Evolutionary conservation across 2,329 filamentous ascomycete genomes (phyloP).

Genomic region (Cladosporium colombiae): DNA sequence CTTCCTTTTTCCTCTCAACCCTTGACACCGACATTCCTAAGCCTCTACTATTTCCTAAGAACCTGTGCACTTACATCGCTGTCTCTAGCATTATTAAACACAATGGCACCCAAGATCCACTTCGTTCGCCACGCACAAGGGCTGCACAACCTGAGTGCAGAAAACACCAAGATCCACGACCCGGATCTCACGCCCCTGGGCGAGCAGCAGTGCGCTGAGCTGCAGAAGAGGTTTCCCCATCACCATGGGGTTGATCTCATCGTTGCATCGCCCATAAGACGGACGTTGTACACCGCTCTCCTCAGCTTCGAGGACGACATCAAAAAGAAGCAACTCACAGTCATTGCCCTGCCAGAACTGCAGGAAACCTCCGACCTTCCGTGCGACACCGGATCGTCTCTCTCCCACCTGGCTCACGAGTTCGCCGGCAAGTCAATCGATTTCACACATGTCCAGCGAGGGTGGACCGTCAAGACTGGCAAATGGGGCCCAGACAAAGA

Average conservation of each 20-base stretch:
- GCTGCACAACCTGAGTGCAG: slow-evolving; percentile 73
- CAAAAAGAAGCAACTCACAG: slow-evolving; percentile 44
- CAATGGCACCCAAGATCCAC: slow-evolving; percentile 55
- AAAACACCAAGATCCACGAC: slow-evolving; percentile 73
- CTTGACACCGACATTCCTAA: neutral
- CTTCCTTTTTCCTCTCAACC: neutral
- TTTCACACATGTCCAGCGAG: slow-evolving; percentile 56
- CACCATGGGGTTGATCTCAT: slow-evolving; percentile 68
- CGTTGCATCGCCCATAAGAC: slow-evolving; percentile 75
- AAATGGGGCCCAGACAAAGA: slow-evolving; percentile 48
- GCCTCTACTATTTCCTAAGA: neutral
- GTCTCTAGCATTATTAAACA: neutral
- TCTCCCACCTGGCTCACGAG: slow-evolving; percentile 57
- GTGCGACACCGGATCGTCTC: slow-evolving; percentile 71
- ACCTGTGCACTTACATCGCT: neutral
- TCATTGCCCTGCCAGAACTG: slow-evolving; percentile 70
- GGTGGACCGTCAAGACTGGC: slow-evolving; percentile 69
- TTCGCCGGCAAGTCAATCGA: slow-evolving; percentile 64
- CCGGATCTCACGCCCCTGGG: slow-evolving; percentile 77
- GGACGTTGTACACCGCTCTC: slow-evolving; percentile 78
- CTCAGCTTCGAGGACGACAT: slow-evolving; percentile 64
- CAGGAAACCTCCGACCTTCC: slow-evolving; percentile 76
- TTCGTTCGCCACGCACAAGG: slow-evolving; percentile 73
- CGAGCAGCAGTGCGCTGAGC: slow-evolving; percentile 68
- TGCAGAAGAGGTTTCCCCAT: slow-evolving; percentile 64